A percentile compares a stretch with the other conserved stretches of the same genome.
These are phyloP conservation scores for Oryza australiensis DNA, from an alignment of 176 grass and related monocot genomes.

Conservation along the genomic window DNA sequence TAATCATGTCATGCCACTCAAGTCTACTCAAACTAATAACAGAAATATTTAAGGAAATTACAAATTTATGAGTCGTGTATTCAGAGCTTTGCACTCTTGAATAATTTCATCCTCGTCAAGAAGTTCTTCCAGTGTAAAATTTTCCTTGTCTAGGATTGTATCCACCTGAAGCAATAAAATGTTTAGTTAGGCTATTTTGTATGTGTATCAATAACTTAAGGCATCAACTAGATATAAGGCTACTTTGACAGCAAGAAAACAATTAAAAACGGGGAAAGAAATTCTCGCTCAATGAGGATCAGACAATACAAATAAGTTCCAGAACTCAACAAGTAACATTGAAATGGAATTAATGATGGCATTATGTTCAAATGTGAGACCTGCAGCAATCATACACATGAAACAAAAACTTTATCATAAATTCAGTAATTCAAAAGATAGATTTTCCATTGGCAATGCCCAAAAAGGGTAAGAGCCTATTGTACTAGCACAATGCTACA, in stretches of 20 bases:
- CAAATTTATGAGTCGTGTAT: slow-evolving; percentile 93
- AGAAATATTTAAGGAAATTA: slow-evolving; percentile 50
- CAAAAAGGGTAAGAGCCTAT: neutral
- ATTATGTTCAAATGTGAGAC: neutral
- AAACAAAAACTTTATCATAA: neutral
- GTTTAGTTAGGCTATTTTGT: slow-evolving; percentile 20
- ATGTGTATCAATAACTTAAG: neutral
- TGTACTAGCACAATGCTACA: neutral
- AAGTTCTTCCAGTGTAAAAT: slow-evolving; percentile 96
- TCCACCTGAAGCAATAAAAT: slow-evolving; percentile 73
- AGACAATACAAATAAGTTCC: neutral
- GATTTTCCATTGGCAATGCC: neutral
- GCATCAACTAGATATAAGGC: neutral
- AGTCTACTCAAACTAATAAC: slow-evolving; percentile 1
- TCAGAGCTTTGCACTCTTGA: slow-evolving; percentile 99
- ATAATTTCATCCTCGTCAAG: slow-evolving; percentile 99
- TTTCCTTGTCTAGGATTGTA: slow-evolving; percentile 98
- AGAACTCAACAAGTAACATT: slow-evolving; percentile 5
- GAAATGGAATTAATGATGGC: neutral
- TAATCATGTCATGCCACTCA: slow-evolving; percentile 5
- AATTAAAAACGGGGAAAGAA: neutral
- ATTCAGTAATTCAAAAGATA: neutral
- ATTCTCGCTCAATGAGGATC: neutral
- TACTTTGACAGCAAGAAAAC: slow-evolving; percentile 6
- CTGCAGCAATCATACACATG: neutral